Evolutionary conservation across 805 yeast genomes (phyloP).

Genomic region (Starmerella sp.): DNA sequence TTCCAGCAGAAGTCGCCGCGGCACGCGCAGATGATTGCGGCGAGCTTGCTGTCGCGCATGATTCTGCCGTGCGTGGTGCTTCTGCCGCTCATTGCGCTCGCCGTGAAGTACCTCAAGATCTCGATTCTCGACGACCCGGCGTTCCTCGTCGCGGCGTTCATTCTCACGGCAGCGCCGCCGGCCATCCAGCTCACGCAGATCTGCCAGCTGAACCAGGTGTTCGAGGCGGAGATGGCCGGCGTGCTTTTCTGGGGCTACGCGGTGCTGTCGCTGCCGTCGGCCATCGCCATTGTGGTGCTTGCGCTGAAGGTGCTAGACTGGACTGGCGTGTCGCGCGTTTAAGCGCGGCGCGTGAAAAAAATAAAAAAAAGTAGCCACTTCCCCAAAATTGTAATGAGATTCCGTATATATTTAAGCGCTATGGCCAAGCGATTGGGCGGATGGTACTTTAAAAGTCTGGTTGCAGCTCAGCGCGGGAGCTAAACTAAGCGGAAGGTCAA

Average conservation of each 20-base stretch:
- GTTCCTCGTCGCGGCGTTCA: slow-evolving; percentile 46
- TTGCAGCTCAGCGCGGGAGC: too few relatives aligned
- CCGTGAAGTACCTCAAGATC: slow-evolving; percentile 42
- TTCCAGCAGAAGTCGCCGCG: slow-evolving; percentile 25
- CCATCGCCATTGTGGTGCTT: slow-evolving; percentile 44
- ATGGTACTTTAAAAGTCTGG: too few relatives aligned
- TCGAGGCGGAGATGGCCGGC: slow-evolving; percentile 54
- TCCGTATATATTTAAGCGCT: too few relatives aligned
- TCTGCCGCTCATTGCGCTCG: slow-evolving; percentile 42
- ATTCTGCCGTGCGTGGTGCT: slow-evolving; percentile 45
- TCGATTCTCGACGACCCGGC: slow-evolving; percentile 45
- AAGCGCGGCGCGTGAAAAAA: not conserved
- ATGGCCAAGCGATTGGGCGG: too few relatives aligned
- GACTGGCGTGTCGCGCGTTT: slow-evolving; percentile 28
- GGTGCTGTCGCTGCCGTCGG: slow-evolving; percentile 47
- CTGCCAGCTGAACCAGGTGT: slow-evolving; percentile 48
- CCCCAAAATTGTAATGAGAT: too few relatives aligned
- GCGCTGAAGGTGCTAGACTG: slow-evolving; percentile 47
- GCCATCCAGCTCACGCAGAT: slow-evolving; percentile 59
- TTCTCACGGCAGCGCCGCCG: slow-evolving; percentile 53
- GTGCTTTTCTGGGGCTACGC: slow-evolving; percentile 60
- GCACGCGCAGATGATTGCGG: slow-evolving; percentile 38
- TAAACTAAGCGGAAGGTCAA: too few relatives aligned
- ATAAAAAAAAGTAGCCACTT: not conserved
- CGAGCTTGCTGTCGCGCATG: slow-evolving; percentile 49